These are phyloP conservation scores for Claviceps arundinis DNA, from an alignment of 2,329 filamentous ascomycete species.

Conservation along the genomic window DNA sequence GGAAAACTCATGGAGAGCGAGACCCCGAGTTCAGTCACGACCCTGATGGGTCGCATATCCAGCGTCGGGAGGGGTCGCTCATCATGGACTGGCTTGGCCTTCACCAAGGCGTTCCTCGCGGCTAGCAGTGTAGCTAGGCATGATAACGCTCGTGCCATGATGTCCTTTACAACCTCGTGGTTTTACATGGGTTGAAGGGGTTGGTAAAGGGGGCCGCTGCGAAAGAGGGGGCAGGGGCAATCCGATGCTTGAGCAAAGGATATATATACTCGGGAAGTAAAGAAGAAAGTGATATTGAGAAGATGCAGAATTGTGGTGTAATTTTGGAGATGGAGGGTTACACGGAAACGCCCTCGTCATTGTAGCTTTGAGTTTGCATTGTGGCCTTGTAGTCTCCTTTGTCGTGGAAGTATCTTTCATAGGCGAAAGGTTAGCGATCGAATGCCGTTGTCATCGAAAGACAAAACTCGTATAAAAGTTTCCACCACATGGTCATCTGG, in stretches of 20 bases:
- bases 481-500: background rate
- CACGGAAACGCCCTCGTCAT: background rate
- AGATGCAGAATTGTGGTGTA: background rate
- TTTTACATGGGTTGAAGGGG: too few relatives aligned
- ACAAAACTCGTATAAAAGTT: background rate
- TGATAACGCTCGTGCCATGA: background rate
- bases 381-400: background rate
- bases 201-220: background rate
- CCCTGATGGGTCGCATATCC: background rate
- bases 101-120: background rate
- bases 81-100: background rate
- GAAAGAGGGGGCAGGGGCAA: background rate
- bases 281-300: background rate
- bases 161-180: background rate
- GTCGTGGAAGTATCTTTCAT: background rate
- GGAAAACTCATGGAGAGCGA: background rate
- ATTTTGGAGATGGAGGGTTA: background rate
- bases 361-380: background rate
- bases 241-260: background rate
- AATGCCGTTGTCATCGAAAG: too few relatives aligned
- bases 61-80: background rate
- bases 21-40: background rate
- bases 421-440: too few relatives aligned
- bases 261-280: background rate
- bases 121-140: background rate